Evolutionary conservation across 2,329 filamentous ascomycete species (phyloP), one percentile per base, ranked within the genome.

Genomic region (Talaromyces sp.): DNA sequence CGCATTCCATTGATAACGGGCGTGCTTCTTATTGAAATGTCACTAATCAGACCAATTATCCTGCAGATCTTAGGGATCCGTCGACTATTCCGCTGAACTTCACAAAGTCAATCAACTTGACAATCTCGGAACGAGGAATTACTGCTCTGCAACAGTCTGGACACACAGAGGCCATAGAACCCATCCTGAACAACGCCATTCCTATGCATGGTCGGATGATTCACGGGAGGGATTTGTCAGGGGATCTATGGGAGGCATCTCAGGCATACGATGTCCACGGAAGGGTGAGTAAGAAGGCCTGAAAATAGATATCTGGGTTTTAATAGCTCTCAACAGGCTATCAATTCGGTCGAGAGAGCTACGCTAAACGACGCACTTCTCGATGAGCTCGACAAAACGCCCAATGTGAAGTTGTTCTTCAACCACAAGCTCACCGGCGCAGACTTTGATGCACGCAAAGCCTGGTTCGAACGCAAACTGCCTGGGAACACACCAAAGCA

Each of bases 201-300:
- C 92, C 93, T 11, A 97, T 99, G 92, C 82, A 89, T 72, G 94
- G 92, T 12, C 90, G 94, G 27, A 99, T 99, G 94, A 95, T 99
- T 64, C 94, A 99, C 71, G 86, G 91, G 35, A 81, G 80, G 67
- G 80, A 80, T 21, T 80, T 83, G 9, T 78, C 82, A 19, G 90
- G 91, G 4, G 76, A 85, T 26, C 76, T 95, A 53, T 90, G 87
- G 68, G 87, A 93, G 69, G 84, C 87, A 62, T 79, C 90, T n/a
- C 94, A 99, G 75, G 84, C 88, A 63, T 99, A 99, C 72, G 94
- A 99, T 74, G 83, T 90, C 10, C 88, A 94, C 67, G 92, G 92
- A 62, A 84, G 91, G 72, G 91, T 95, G 81, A 70, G 83, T 70
- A 10, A 27, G 38, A 7, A 3, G 9, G 19, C 19, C 51, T 59